These are phyloP conservation scores for Orbilia ellipsospora DNA, from an alignment of 2,329 filamentous ascomycete species.

Conservation along the genomic window DNA sequence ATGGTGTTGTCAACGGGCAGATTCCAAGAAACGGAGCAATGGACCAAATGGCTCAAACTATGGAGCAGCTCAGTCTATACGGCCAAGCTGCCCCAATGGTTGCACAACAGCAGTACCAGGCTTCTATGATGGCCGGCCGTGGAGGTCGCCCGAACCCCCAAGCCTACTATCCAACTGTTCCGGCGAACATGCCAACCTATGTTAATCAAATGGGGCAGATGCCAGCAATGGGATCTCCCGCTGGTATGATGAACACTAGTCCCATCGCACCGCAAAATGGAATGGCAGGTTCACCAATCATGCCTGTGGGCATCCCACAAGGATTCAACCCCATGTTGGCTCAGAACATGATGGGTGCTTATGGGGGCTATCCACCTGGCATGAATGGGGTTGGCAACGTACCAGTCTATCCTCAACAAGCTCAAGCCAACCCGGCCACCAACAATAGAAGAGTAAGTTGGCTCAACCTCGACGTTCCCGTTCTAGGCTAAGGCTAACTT, in stretches of 20 bases:
- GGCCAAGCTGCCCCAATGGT: slow-evolving; percentile 43
- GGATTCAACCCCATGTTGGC: slow-evolving; percentile 59
- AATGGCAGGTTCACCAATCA: slow-evolving; percentile 57
- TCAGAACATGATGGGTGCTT: slow-evolving; percentile 58
- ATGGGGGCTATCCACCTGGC: slow-evolving; percentile 56
- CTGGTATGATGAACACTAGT: slow-evolving; percentile 56
- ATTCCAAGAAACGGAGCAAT: slow-evolving; percentile 56
- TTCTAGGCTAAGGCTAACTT: slow-evolving; percentile 19
- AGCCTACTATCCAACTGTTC: slow-evolving; percentile 53
- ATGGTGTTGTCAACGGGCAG: slow-evolving; percentile 55
- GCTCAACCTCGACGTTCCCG: neutral
- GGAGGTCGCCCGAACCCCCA: slow-evolving; percentile 34
- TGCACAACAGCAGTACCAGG: slow-evolving; percentile 53
- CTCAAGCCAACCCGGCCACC: slow-evolving; percentile 50
- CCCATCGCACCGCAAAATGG: slow-evolving; percentile 57
- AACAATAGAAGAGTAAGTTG: slow-evolving; percentile 52
- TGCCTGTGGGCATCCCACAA: slow-evolving; percentile 57
- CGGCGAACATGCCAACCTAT: slow-evolving; percentile 38
- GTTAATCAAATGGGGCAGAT: slow-evolving; percentile 54
- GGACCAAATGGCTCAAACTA: slow-evolving; percentile 57
- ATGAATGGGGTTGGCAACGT: slow-evolving; percentile 57
- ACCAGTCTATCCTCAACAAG: slow-evolving; percentile 57
- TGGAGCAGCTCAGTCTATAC: slow-evolving; percentile 57
- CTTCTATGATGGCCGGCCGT: slow-evolving; percentile 51
- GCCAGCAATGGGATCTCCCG: slow-evolving; percentile 39